Conservation (phyloP, 192 early-diverging fungal genomes). For the Backusella morwellensis region DNA sequence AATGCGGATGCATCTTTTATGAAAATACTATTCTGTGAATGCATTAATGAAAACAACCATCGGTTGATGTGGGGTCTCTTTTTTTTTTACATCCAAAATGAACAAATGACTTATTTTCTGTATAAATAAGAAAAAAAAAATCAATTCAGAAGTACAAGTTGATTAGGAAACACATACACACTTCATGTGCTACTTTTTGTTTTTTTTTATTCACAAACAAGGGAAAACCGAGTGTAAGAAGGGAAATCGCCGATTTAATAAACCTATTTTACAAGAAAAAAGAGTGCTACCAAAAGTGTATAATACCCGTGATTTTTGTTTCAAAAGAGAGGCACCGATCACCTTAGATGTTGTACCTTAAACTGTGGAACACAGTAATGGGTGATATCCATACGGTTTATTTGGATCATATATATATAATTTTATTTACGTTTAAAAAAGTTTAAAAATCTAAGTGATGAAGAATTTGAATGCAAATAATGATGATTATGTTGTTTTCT, state of each 20-base stretch:
- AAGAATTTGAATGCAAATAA: conserved; percentile 4
- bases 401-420: neutral
- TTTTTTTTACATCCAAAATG: too few species aligned
- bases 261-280: neutral
- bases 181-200: neutral
- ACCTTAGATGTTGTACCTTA: neutral
- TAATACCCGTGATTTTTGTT: neutral
- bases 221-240: neutral
- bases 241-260: neutral
- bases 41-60: too few species aligned
- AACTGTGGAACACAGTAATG: neutral
- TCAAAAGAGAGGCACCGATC: neutral
- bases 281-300: neutral
- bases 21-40: too few species aligned
- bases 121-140: neutral
- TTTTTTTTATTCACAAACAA: neutral
- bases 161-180: neutral
- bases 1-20: neutral
- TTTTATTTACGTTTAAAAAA: conserved; percentile 7
- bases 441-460: neutral
- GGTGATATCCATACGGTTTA: neutral
- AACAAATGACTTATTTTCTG: neutral
- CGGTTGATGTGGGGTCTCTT: too few species aligned
- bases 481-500: neutral
- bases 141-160: neutral